Conservation (phyloP, 2,329 filamentous ascomycete species). For the Fusarium napiforme region DNA sequence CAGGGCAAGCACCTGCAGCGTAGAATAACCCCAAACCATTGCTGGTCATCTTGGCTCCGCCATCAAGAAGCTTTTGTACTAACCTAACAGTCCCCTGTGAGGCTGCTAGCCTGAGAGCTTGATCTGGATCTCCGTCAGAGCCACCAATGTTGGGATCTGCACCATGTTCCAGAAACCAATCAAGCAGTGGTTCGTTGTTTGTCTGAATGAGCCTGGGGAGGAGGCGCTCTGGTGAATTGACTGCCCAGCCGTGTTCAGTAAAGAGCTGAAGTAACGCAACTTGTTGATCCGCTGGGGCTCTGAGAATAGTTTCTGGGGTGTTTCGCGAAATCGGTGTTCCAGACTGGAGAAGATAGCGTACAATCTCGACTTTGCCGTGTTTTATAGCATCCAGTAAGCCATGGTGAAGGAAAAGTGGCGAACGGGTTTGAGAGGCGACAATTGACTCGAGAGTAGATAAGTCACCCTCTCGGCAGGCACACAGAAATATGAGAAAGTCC, state of each 20-base stretch:
- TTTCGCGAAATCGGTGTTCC: constrained; percentile 28
- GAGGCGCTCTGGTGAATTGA: constrained; percentile 19
- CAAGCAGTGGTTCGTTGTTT: constrained; percentile 8
- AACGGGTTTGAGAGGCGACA: neutral
- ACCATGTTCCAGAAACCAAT: constrained; percentile 35
- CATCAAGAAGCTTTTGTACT: constrained; percentile 25
- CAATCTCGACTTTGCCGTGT: constrained; percentile 18
- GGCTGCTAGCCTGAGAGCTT: constrained; percentile 28
- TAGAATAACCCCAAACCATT: constrained; percentile 32
- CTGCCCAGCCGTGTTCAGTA: constrained; percentile 19
- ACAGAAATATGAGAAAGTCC: neutral
- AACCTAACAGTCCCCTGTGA: constrained; percentile 4
- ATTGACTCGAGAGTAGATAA: neutral
- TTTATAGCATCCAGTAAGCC: constrained; percentile 1
- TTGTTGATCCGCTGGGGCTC: constrained; percentile 4
- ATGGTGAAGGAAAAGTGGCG: constrained; percentile 1
- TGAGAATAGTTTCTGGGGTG: constrained; percentile 6
- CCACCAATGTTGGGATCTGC: constrained; percentile 36
- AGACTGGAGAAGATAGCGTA: constrained; percentile 9
- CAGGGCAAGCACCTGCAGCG: constrained; percentile 22
- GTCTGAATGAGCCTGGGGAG: constrained; percentile 9
- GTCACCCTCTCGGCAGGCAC: constrained; percentile 16
- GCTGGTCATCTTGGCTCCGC: constrained; percentile 15
- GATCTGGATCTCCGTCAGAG: constrained; percentile 10
- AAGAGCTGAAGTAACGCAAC: constrained; percentile 23